A percentile compares a stretch with the other conserved stretches of the same genome.
phyloP scores from a whole-genome alignment of 176 grass and related monocot species.

The Triticum urartu region DNA sequence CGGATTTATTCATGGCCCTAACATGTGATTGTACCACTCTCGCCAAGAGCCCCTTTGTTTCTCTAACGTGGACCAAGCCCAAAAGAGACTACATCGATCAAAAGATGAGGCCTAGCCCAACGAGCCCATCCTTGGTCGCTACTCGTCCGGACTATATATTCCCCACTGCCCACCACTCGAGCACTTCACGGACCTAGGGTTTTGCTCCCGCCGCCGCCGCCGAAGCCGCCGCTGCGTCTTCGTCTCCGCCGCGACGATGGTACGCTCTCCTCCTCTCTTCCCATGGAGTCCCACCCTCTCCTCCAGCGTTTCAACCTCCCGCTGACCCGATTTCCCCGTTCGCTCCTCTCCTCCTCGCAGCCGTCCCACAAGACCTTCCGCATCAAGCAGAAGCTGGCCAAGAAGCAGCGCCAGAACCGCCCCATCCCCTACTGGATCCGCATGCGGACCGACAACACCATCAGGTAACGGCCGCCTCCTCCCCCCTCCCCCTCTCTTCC shows the following conservation, averaged over 20 bases:
- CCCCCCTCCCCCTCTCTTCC: background rate
- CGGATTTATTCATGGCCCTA: too few species aligned
- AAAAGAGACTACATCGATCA: too few species aligned
- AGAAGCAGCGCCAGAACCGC: conserved; percentile 96
- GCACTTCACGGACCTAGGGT: conserved; percentile 57
- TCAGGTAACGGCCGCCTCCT: conserved; percentile 46
- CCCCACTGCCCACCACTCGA: background rate
- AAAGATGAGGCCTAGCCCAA: background rate
- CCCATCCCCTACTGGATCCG: conserved; percentile 97
- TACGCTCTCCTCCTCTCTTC: conserved; percentile 6
- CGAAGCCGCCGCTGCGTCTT: conserved; percentile 12
- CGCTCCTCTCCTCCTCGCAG: conserved; percentile 10
- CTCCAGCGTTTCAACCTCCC: background rate
- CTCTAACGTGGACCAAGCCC: too few species aligned
- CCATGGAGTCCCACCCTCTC: background rate
- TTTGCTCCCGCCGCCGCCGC: conserved; percentile 33
- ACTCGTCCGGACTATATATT: conserved; percentile 37
- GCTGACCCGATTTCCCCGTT: background rate
- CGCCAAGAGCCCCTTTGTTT: too few species aligned
- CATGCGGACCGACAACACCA: conserved; percentile 89
- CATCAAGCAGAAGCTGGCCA: conserved; percentile 94
- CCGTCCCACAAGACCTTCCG: conserved; percentile 94
- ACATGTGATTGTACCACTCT: too few species aligned
- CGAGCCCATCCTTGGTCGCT: background rate
- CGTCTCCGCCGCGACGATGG: conserved; percentile 45